A percentile compares a stretch with the other conserved stretches of the same genome.
Conservation (phyloP, 768 basidiomycete species). For the Amyloporia xantha region DNA sequence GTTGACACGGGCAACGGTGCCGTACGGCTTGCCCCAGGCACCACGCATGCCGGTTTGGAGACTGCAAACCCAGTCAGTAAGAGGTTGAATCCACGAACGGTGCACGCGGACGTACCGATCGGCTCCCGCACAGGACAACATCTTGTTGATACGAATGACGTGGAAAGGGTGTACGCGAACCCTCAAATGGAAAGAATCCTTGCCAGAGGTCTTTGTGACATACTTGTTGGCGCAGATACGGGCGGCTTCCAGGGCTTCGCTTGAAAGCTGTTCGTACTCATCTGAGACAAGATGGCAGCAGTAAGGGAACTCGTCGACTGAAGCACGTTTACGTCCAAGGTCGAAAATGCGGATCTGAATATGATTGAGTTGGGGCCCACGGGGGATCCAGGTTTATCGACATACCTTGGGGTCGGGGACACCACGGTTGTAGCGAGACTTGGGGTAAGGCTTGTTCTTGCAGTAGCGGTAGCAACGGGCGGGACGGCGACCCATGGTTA, state of each 20-base stretch:
- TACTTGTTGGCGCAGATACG: slow-evolving; percentile 99
- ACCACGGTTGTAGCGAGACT: slow-evolving; percentile 96
- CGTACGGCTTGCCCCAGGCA: slow-evolving; percentile 99
- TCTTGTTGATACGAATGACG: slow-evolving; percentile 99
- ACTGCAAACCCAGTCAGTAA: slow-evolving; percentile 30
- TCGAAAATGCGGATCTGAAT: slow-evolving; percentile 94
- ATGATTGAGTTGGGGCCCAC: not conserved
- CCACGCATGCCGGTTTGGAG: slow-evolving; percentile 98
- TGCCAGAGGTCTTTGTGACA: slow-evolving; percentile 95
- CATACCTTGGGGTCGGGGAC: slow-evolving; percentile 89
- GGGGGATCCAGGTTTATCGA: too few relatives aligned
- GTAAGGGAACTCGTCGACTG: slow-evolving; percentile 98
- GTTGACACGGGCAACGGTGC: slow-evolving; percentile 91
- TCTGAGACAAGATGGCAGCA: slow-evolving; percentile 95
- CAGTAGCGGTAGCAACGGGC: slow-evolving; percentile 99
- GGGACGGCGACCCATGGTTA: slow-evolving; percentile 91
- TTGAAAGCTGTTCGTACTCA: slow-evolving; percentile 95
- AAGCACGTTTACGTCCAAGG: slow-evolving; percentile 91
- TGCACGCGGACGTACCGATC: slow-evolving; percentile 60
- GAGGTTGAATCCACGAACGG: not conserved
- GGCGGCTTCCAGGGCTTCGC: slow-evolving; percentile 94
- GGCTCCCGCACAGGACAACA: slow-evolving; percentile 98
- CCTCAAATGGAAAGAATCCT: slow-evolving; percentile 98
- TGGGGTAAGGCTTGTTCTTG: slow-evolving; percentile 99
- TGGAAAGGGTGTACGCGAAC: slow-evolving; percentile 99